These are phyloP conservation scores for Wilhelminamyces savonicus DNA, from an alignment of 805 yeast species.

Conservation along the genomic window DNA sequence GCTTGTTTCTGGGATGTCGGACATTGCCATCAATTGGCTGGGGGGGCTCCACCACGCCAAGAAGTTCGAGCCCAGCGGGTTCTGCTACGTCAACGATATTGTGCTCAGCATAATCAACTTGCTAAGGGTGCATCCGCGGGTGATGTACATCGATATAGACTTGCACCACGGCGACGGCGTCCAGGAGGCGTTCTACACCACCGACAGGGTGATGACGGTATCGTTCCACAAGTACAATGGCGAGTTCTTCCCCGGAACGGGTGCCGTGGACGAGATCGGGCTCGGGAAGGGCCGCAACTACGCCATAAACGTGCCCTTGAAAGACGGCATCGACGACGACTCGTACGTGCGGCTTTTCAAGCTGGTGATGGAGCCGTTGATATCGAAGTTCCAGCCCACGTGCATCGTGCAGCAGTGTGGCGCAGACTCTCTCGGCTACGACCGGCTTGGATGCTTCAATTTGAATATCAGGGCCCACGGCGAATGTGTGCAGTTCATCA, in stretches of 20 bases:
- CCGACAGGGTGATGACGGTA: constrained; percentile 95
- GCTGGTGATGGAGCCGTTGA: constrained; percentile 84
- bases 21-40: constrained; percentile 92
- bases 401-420: constrained; percentile 96
- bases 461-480: constrained; percentile 91
- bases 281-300: constrained; percentile 84
- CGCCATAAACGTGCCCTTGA: constrained; percentile 84
- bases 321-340: constrained; percentile 95
- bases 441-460: constrained; percentile 90
- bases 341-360: constrained; percentile 71
- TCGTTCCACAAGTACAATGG: constrained; percentile 93
- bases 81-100: constrained; percentile 92
- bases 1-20: constrained; percentile 78
- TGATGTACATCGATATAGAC: constrained; percentile 89
- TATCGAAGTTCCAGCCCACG: constrained; percentile 87
- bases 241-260: constrained; percentile 96
- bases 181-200: constrained; percentile 91
- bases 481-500: constrained; percentile 85
- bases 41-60: constrained; percentile 98
- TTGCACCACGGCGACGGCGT: constrained; percentile 98
- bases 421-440: constrained; percentile 92
- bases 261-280: constrained; percentile 84
- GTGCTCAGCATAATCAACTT: constrained; percentile 83
- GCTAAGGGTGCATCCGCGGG: constrained; percentile 84
- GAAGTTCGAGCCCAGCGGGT: constrained; percentile 89